Evolutionary conservation across 2,329 filamentous ascomycete genomes (phyloP).

Genomic region (Leptographium procerum): DNA sequence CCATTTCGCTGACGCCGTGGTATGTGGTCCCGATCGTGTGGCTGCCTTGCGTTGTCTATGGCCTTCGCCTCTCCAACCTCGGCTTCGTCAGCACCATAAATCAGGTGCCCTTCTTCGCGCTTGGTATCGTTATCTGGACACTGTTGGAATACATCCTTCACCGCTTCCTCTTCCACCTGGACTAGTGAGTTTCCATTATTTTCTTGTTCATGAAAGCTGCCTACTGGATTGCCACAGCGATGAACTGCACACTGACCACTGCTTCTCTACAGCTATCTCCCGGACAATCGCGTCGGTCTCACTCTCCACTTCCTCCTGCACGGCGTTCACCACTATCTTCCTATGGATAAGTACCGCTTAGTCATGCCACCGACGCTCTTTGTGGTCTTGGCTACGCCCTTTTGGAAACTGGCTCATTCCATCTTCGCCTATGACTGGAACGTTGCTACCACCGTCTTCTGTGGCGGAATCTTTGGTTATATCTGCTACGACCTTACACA

Average conservation of each 20-base stretch:
- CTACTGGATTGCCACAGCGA: too few species aligned
- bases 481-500: constrained; percentile 95
- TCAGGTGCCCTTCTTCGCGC: constrained; percentile 50
- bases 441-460: constrained; percentile 66
- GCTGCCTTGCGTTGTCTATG: constrained; percentile 71
- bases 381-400: constrained; percentile 68
- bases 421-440: constrained; percentile 82
- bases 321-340: constrained; percentile 94
- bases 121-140: constrained; percentile 74
- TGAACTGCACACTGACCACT: background rate
- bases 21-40: constrained; percentile 77
- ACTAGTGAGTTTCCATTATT: constrained; percentile 52
- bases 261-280: constrained; percentile 56
- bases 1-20: constrained; percentile 91
- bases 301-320: constrained; percentile 89
- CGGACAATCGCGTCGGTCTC: constrained; percentile 79
- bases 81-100: constrained; percentile 41
- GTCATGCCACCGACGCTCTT: constrained; percentile 96
- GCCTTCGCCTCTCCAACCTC: constrained; percentile 50
- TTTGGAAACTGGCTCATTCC: constrained; percentile 80
- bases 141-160: constrained; percentile 83
- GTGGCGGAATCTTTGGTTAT: constrained; percentile 89
- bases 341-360: constrained; percentile 96
- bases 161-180: constrained; percentile 85
- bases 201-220: too few species aligned